Evolutionary conservation across 129 eudicot genomes (phyloP), one percentile per base, ranked within the genome.

Genomic region (Lactuca saligna): DNA sequence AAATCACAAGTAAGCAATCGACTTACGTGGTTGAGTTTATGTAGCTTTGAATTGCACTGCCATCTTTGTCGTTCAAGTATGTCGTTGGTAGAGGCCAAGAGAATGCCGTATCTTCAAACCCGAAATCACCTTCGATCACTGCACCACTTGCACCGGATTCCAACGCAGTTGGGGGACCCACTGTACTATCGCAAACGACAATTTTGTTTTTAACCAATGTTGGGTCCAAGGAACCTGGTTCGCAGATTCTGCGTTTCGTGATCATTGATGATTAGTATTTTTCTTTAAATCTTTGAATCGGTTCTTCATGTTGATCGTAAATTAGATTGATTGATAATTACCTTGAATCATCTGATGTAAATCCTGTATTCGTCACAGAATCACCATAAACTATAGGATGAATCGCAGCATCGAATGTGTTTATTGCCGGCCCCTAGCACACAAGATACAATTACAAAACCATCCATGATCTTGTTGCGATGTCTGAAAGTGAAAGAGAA

Each of bases 341-440:
- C 83, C 87, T 75, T 25, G 87, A 82, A 3, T 67, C 64, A 20
- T 20, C 70, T 10, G 76, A 46, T 37, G 68, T 54, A 39, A 54
- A 82, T 35, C 83, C 83, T 39, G 78, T 61, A 63, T 82, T 79
- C 14, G 87, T 81, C 34, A 69, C 87, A n/a, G 79, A 74, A 2
- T 50, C 84, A n/a, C 83, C 87, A 50, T 62, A 79, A 68, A 82
- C 74, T 7, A 82, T 46, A 2, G 81, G 66, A 57, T 38, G 69
- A 16, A 60, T 10, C 4, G 32, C 68, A 12, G 72, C 76, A 5
- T 71, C 72, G 11, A 74, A 82, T 48, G 87, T 74, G 87, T 82
- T 82, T 61, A 78, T 37, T 4, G 81, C 46, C 11, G 79, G 61
- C 17, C 81, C 83, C 86, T 82, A 53, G 29, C 13, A 46, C 15